Evolutionary conservation across 2,329 filamentous ascomycete species (phyloP), one percentile per base, ranked within the genome.

Genomic region (Mycosphaerella sp.): DNA sequence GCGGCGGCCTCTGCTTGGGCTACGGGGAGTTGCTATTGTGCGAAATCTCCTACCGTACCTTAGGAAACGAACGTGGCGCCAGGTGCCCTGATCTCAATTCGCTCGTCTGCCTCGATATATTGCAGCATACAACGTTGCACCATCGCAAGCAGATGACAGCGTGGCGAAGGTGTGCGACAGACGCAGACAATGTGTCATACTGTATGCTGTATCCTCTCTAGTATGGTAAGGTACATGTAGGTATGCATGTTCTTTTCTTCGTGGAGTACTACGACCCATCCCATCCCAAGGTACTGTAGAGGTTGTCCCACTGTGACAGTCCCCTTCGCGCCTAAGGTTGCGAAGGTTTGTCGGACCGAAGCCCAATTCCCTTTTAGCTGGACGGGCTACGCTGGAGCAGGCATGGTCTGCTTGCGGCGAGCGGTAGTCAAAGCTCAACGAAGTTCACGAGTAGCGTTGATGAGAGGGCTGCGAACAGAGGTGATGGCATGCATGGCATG

Each of bases 341-440:
- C 39, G 49, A 54, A 58, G 56, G 56, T 58, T 58, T 46, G 35
- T 37, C 44, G 50, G 56, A 53, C 42, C 58, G 55, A 50, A 49
- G 40, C 44, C 44, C 52, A 58, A 50, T 47, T 55, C 54, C 54
- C 52, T 49, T 49, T 36, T 54, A 50, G 49, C 43, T 51, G 56
- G 56, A 51, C 56, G 51, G 47, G 54, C 54, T 56, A 58, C 40
- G 36, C 25, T 28, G 25, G 37, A 27, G 4, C 32, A 21, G 36
- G 43, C 13, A 30, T 35, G 32, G 43, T 30, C 21, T 35, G n/a
- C 8, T 16, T 28, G n/a, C 28, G 13, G 42, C 14, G 42, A n/a
- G 30, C 41, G 28, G n/a, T 7, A 44, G 42, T n/a, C 45, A 36
- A 17, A 42, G 46, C 35, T 55, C 44, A 43, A 47, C 48, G 48